These are phyloP conservation scores for Arctium minus DNA, from an alignment of 129 eudicot species.

Conservation along the genomic window DNA sequence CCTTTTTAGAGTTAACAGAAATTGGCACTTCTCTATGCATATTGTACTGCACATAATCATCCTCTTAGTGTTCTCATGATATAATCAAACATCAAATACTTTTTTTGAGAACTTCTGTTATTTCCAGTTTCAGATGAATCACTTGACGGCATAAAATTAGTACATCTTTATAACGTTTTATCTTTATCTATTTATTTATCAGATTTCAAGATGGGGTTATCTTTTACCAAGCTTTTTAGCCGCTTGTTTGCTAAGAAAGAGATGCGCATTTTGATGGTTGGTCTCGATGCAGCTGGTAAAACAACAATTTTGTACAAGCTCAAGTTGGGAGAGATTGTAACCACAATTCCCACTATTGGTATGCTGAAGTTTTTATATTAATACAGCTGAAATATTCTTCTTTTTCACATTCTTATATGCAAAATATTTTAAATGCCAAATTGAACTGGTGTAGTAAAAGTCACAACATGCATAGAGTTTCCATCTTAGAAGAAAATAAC, in stretches of 20 bases:
- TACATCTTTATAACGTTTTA: background rate
- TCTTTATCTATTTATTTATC: background rate
- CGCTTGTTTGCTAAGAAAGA: constrained; percentile 29
- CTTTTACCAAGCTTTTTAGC: constrained; percentile 40
- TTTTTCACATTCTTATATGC: background rate
- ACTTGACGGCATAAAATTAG: background rate
- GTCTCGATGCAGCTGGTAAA: constrained; percentile 13
- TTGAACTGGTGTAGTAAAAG: background rate
- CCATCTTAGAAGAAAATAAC: background rate
- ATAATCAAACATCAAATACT: background rate
- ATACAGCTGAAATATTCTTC: background rate
- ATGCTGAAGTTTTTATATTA: background rate
- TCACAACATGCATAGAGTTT: background rate
- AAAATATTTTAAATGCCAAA: background rate
- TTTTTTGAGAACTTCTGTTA: background rate
- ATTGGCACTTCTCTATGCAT: background rate
- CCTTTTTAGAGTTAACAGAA: background rate
- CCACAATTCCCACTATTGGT: constrained; percentile 41
- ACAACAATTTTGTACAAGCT: constrained; percentile 39
- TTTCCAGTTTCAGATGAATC: background rate
- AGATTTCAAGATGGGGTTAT: constrained; percentile 38
- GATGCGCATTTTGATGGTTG: background rate
- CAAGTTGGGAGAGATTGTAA: constrained; percentile 37
- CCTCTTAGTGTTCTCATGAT: background rate
- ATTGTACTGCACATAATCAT: background rate